phyloP scores from a whole-genome alignment of 768 basidiomycete species.

The Phaeolepiota aurea region DNA sequence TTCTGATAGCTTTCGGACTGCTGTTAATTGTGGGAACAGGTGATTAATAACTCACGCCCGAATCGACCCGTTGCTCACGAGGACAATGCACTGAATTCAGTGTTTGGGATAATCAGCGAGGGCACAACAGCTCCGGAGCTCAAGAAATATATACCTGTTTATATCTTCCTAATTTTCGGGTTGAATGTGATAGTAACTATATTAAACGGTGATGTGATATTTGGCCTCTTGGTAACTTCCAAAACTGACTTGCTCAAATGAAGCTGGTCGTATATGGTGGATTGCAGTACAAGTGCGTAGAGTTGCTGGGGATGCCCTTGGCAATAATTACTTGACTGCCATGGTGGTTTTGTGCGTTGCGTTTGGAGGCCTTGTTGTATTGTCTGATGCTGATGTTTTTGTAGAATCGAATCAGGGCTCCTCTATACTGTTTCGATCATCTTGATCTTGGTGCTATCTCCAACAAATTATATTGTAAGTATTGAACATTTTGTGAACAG shows the following conservation, averaged over 20 bases:
- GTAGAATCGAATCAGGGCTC: slow-evolving; percentile 15
- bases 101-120: slow-evolving; percentile 12
- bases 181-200: slow-evolving; percentile 14
- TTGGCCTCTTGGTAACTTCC: not conserved
- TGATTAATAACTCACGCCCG: slow-evolving; percentile 2
- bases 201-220: slow-evolving; percentile 10
- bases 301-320: slow-evolving; percentile 12
- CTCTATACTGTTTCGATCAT: slow-evolving; percentile 12
- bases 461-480: slow-evolving; percentile 13
- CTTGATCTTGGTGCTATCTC: slow-evolving; percentile 8
- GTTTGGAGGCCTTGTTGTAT: too few relatives aligned
- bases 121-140: slow-evolving; percentile 7
- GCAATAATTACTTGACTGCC: slow-evolving; percentile 15
- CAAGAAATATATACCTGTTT: slow-evolving; percentile 10
- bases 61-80: not conserved
- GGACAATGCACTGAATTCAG: slow-evolving; percentile 3
- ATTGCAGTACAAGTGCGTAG: slow-evolving; percentile 16
- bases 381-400: not conserved
- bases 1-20: slow-evolving; percentile 10
- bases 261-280: slow-evolving; percentile 22
- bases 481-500: not conserved
- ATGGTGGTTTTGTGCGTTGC: slow-evolving; percentile 20
- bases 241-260: not conserved
- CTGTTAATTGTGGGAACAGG: slow-evolving; percentile 15
- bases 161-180: slow-evolving; percentile 8